Conservation (phyloP, 2,329 filamentous ascomycete genomes). For the Curvularia lunata region DNA sequence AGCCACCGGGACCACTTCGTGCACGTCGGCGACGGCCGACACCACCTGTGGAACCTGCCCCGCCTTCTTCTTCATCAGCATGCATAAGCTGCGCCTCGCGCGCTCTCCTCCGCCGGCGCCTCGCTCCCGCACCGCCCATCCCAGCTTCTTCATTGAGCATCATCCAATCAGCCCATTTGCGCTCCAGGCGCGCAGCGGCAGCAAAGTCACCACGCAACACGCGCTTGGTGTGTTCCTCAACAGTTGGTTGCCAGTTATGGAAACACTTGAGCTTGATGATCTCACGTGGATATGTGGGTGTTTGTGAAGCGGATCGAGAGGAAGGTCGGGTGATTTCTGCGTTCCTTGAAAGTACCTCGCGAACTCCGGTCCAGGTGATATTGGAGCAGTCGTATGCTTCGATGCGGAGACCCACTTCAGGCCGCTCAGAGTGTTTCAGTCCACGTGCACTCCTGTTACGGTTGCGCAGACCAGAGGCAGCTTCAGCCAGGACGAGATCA, state of each 20-base stretch:
- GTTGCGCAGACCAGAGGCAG: constrained; percentile 76
- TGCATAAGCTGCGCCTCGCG: constrained; percentile 82
- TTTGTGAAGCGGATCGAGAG: constrained; percentile 34
- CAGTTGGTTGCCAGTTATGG: constrained; percentile 93
- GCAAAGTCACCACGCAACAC: constrained; percentile 78
- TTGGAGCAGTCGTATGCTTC: constrained; percentile 91
- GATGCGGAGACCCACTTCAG: constrained; percentile 69
- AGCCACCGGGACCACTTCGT: constrained; percentile 56
- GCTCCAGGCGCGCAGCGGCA: constrained; percentile 78
- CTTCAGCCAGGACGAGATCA: constrained; percentile 83
- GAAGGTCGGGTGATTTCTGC: constrained; percentile 68
- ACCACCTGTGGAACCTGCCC: constrained; percentile 40
- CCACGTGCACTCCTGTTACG: constrained; percentile 60
- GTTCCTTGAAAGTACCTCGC: constrained; percentile 85
- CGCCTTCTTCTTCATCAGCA: constrained; percentile 77
- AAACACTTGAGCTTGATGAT: constrained; percentile 90
- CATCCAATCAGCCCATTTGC: constrained; percentile 95
- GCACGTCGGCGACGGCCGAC: constrained; percentile 54
- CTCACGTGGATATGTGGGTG: constrained; percentile 71
- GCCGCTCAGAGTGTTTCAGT: constrained; percentile 40
- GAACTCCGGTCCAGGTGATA: constrained; percentile 89
- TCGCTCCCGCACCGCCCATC: constrained; percentile 65
- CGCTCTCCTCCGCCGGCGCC: constrained; percentile 76
- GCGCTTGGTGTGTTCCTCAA: constrained; percentile 89
- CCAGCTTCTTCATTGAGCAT: constrained; percentile 86